Evolutionary conservation across 495 filamentous ascomycete genomes (phyloP).

Genomic region (Penicillium paxilli): DNA sequence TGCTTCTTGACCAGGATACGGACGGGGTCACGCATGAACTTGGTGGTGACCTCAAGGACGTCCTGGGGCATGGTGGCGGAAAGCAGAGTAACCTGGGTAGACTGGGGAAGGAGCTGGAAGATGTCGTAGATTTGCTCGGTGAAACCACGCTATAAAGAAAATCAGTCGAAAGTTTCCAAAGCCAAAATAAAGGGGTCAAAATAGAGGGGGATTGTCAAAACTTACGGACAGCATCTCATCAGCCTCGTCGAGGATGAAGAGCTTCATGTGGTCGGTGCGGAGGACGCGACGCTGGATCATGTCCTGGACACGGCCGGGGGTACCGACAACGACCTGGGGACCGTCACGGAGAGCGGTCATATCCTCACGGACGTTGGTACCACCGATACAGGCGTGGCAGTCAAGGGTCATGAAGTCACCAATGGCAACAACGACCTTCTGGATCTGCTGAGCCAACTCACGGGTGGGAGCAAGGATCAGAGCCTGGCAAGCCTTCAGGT

Average conservation of each 20-base stretch:
- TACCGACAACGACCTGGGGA: conserved; percentile 95
- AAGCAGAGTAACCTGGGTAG: conserved; percentile 95
- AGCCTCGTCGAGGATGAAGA: conserved; percentile 98
- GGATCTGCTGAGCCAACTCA: conserved; percentile 97
- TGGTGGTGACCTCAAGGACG: conserved; percentile 98
- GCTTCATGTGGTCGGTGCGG: conserved; percentile 95
- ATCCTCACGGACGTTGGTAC: conserved; percentile 96
- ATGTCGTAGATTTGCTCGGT: conserved; percentile 99
- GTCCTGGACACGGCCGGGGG: conserved; percentile 95
- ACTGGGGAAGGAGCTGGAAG: conserved; percentile 95
- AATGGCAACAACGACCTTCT: conserved; percentile 96
- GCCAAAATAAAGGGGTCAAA: conserved; percentile 4
- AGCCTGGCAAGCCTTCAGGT: conserved; percentile 91
- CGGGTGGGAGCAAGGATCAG: conserved; percentile 95
- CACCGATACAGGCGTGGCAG: conserved; percentile 99
- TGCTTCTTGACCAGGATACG: conserved; percentile 99
- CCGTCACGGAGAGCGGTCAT: conserved; percentile 95
- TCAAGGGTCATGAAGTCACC: conserved; percentile 99
- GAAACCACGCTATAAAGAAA: conserved; percentile 68
- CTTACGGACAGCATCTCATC: conserved; percentile 84
- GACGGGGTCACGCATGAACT: conserved; percentile 99
- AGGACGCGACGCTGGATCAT: conserved; percentile 98
- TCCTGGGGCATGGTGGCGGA: conserved; percentile 98
- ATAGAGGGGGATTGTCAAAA: neutral
- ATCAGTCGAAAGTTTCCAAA: neutral